Evolutionary conservation across 768 basidiomycete species (phyloP).

Genomic region (Dacryopinax primogenitus): DNA sequence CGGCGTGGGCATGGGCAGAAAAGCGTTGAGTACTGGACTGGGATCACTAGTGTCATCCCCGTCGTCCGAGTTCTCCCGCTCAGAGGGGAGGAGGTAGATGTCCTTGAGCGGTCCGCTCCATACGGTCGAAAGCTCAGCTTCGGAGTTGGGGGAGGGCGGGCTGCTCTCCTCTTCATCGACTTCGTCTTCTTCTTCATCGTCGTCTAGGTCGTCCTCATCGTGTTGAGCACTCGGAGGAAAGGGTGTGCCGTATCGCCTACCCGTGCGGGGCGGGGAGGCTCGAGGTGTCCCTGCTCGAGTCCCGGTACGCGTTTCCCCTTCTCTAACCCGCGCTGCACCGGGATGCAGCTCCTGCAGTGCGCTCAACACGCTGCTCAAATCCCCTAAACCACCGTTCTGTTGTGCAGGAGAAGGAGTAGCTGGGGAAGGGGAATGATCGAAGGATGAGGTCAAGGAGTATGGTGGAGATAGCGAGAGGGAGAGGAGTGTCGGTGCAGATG

Average conservation of each 20-base stretch:
- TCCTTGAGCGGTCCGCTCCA: not conserved
- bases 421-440: not conserved
- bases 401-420: not conserved
- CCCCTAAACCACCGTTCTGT: not conserved
- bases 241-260: not conserved
- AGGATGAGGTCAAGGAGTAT: not conserved
- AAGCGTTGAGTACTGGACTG: not conserved
- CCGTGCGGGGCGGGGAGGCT: not conserved
- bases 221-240: not conserved
- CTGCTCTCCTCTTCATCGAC: not conserved
- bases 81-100: slow-evolving; percentile 3
- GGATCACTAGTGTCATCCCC: not conserved
- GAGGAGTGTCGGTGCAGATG: not conserved
- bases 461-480: not conserved
- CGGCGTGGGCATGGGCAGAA: not conserved
- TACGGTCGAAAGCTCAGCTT: not conserved
- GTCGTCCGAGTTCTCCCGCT: not conserved
- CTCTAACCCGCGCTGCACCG: not conserved
- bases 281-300: not conserved
- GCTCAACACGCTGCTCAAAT: not conserved
- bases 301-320: not conserved
- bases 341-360: not conserved
- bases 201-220: not conserved
- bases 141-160: not conserved
- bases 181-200: not conserved